A percentile compares a stretch with the other conserved stretches of the same genome.
Evolutionary conservation across 768 basidiomycete genomes (phyloP).

Genomic region (Pulveroboletus ravenelii): DNA sequence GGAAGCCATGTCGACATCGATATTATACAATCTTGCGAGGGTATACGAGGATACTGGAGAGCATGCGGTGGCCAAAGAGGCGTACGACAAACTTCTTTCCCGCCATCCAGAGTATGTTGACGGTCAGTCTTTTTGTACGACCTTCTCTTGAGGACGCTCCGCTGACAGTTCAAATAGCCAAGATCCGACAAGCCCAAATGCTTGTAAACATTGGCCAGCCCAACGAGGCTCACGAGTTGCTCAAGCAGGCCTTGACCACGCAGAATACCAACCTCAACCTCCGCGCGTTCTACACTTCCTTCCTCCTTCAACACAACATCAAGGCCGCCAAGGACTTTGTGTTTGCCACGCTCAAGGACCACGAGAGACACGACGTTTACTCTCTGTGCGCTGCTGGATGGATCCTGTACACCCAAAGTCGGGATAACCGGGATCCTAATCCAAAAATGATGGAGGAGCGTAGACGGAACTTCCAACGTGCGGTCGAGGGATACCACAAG

Average conservation of each 20-base stretch:
- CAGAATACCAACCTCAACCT: slow-evolving; percentile 78
- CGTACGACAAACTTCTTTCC: slow-evolving; percentile 81
- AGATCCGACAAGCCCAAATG: slow-evolving; percentile 89
- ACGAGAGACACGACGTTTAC: slow-evolving; percentile 85
- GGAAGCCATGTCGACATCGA: slow-evolving; percentile 74
- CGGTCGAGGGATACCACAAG: slow-evolving; percentile 91
- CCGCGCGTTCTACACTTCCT: slow-evolving; percentile 90
- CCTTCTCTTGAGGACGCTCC: neutral
- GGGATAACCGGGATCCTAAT: slow-evolving; percentile 72
- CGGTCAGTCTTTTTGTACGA: slow-evolving; percentile 49
- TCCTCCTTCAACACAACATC: slow-evolving; percentile 74
- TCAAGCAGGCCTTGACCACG: slow-evolving; percentile 85
- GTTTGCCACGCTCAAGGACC: slow-evolving; percentile 80
- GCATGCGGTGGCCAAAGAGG: slow-evolving; percentile 67
- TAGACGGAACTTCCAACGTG: slow-evolving; percentile 68
- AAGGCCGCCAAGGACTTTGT: slow-evolving; percentile 85
- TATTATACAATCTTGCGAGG: slow-evolving; percentile 88
- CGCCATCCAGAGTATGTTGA: slow-evolving; percentile 95
- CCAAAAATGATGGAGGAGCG: slow-evolving; percentile 56
- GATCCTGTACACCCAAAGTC: slow-evolving; percentile 79
- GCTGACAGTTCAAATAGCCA: slow-evolving; percentile 51
- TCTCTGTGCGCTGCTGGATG: slow-evolving; percentile 87
- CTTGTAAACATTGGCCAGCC: slow-evolving; percentile 61
- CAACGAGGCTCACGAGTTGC: slow-evolving; percentile 79
- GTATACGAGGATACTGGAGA: slow-evolving; percentile 86